A percentile compares a stretch with the other conserved stretches of the same genome.
Evolutionary conservation across 176 grass and related monocot species (phyloP).

Genomic region (Pharus latifolius): DNA sequence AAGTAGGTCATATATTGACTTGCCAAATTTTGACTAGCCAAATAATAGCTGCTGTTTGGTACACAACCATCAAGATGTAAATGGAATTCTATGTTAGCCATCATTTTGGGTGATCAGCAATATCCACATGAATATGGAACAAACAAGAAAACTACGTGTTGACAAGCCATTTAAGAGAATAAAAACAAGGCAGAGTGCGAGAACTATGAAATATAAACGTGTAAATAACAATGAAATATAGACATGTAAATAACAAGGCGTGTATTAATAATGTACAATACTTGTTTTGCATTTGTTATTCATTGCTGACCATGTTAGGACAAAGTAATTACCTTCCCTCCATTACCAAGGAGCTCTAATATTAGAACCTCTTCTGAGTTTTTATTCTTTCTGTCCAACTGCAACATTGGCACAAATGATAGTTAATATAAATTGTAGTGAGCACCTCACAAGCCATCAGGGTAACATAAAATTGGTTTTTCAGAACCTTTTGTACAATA

Average conservation of each 20-base stretch:
- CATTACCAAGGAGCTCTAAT: conserved; percentile 73
- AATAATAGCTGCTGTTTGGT: too few relatives aligned
- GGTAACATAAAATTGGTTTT: not conserved
- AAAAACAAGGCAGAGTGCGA: not conserved
- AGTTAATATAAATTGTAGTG: not conserved
- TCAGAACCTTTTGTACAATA: not conserved
- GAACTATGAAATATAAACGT: not conserved
- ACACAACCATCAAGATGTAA: too few relatives aligned
- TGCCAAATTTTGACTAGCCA: too few relatives aligned
- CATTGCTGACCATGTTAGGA: not conserved
- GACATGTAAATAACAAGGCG: not conserved
- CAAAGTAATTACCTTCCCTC: conserved; percentile 65
- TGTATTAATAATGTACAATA: not conserved
- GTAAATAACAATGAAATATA: not conserved
- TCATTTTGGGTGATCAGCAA: too few relatives aligned
- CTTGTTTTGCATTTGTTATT: not conserved
- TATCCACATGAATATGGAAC: too few relatives aligned
- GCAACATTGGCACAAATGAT: conserved; percentile 23
- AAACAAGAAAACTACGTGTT: too few relatives aligned
- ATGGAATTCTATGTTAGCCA: too few relatives aligned
- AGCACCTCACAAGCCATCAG: not conserved
- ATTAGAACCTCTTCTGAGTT: conserved; percentile 59
- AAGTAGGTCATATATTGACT: too few relatives aligned
- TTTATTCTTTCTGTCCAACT: conserved; percentile 62
- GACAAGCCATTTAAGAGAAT: too few relatives aligned